A percentile compares a stretch with the other conserved stretches of the same genome.
Evolutionary conservation across 2,329 filamentous ascomycete genomes (phyloP).

Genomic region (Colletotrichum horii): DNA sequence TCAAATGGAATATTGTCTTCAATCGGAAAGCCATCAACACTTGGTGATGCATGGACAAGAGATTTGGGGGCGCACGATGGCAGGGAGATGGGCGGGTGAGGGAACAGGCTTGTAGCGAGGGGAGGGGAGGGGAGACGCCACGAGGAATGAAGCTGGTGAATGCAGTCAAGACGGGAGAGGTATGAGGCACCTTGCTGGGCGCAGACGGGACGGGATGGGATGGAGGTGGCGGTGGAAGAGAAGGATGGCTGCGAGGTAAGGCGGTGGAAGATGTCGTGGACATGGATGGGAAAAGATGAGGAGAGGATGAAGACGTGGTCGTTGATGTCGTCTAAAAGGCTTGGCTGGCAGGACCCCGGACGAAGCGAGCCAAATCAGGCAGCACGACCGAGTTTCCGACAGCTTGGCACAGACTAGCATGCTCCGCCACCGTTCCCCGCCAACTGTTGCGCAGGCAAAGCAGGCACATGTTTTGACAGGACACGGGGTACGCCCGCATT

Average conservation of each 20-base stretch:
- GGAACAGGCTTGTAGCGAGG: neutral
- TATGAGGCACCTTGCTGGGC: neutral
- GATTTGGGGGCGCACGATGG: neutral
- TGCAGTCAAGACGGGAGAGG: neutral
- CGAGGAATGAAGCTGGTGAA: slow-evolving; percentile 18
- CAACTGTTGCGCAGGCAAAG: neutral
- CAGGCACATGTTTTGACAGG: neutral
- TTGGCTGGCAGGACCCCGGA: neutral
- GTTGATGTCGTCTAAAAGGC: neutral
- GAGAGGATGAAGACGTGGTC: neutral
- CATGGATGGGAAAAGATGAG: neutral
- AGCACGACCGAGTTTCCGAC: slow-evolving; percentile 9
- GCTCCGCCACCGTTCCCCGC: slow-evolving; percentile 10
- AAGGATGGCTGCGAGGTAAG: neutral
- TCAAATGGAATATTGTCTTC: slow-evolving; percentile 9
- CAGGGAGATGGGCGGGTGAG: neutral
- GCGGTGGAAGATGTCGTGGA: neutral
- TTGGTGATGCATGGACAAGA: neutral
- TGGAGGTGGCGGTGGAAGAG: neutral
- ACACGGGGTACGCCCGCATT: neutral
- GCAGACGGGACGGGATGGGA: neutral
- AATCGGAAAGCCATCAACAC: neutral
- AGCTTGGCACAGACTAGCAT: slow-evolving; percentile 13
- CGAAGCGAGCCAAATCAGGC: neutral
- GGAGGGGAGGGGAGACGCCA: neutral